These are phyloP conservation scores for Mycosphaerella sp. DNA, from an alignment of 2,329 filamentous ascomycete species.

Conservation along the genomic window DNA sequence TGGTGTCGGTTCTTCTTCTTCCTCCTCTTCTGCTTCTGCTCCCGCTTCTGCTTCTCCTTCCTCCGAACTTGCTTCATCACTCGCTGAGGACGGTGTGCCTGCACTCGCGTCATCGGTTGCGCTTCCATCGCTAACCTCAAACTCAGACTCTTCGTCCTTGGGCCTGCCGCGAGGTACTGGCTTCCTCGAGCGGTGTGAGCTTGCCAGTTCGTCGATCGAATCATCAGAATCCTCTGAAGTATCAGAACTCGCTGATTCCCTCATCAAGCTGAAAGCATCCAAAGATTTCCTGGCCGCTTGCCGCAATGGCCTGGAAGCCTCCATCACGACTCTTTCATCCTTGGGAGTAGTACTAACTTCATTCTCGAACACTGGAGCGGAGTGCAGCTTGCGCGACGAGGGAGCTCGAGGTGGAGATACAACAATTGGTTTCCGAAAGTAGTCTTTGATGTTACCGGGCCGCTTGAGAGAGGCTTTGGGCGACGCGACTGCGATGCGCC, in stretches of 20 bases:
- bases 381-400: background rate
- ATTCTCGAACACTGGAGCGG: background rate
- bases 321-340: background rate
- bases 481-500: background rate
- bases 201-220: background rate
- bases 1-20: background rate
- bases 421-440: background rate
- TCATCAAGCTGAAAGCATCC: conserved; percentile 1
- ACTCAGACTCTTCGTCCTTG: background rate
- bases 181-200: background rate
- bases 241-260: background rate
- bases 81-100: background rate
- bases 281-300: background rate
- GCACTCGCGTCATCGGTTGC: background rate
- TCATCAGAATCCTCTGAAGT: background rate
- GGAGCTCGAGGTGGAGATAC: background rate
- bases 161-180: background rate
- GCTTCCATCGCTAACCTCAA: background rate
- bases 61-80: background rate
- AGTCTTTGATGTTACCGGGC: background rate
- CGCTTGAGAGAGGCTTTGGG: background rate
- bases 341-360: background rate
- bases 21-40: background rate
- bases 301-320: background rate
- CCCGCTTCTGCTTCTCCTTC: background rate